Evolutionary conservation across 768 basidiomycete species (phyloP).

Genomic region (Russula sp.): DNA sequence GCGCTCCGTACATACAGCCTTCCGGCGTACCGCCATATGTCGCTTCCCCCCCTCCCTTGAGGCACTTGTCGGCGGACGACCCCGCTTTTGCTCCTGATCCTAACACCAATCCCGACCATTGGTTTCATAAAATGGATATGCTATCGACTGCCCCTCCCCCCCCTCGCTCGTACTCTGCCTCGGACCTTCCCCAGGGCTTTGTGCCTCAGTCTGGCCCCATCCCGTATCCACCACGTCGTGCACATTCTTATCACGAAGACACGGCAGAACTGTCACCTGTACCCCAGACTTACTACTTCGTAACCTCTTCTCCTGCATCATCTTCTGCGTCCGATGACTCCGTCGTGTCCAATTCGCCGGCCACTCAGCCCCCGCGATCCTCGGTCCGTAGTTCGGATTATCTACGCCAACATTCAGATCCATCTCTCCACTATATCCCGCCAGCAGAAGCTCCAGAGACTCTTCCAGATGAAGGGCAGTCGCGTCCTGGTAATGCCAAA

Average conservation of each 20-base stretch:
- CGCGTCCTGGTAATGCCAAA: conserved; percentile 1
- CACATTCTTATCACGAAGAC: conserved; percentile 13
- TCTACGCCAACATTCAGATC: neutral
- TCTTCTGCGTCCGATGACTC: conserved; percentile 16
- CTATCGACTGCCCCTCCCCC: conserved; percentile 1
- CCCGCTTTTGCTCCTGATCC: conserved; percentile 35
- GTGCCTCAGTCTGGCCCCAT: conserved; percentile 9
- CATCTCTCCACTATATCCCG: neutral
- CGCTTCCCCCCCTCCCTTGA: conserved; percentile 6
- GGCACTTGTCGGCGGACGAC: conserved; percentile 24
- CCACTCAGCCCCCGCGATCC: neutral
- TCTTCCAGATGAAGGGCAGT: neutral
- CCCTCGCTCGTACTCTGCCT: conserved; percentile 5
- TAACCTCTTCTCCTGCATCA: conserved; percentile 5
- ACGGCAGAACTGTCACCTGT: neutral
- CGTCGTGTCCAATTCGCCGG: conserved; percentile 3
- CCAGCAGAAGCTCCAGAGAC: neutral
- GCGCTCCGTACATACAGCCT: conserved; percentile 1
- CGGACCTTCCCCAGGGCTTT: conserved; percentile 14
- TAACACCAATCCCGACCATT: conserved; percentile 29
- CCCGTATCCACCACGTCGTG: conserved; percentile 1
- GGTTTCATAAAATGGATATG: neutral
- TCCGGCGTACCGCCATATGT: neutral
- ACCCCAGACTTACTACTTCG: conserved; percentile 5
- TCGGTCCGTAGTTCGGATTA: conserved; percentile 3